Evolutionary conservation across 1,284 basidiomycete genomes (phyloP).

Genomic region (Ustilago loliicola): DNA sequence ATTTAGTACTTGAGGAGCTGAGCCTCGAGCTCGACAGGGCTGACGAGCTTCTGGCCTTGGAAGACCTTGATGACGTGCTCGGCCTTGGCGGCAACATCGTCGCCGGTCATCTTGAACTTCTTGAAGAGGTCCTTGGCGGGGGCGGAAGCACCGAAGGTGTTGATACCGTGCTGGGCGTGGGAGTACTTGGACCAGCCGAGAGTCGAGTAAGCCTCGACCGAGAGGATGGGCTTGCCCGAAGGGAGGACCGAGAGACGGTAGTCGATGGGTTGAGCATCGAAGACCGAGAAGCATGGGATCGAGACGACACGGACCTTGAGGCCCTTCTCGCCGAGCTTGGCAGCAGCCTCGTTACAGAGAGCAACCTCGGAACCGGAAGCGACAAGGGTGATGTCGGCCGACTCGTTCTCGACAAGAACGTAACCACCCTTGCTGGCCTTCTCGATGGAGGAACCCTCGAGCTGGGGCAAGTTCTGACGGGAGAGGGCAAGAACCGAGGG

Average conservation of each 20-base stretch:
- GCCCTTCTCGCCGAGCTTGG: slow-evolving; percentile 77
- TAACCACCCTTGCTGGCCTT: slow-evolving; percentile 88
- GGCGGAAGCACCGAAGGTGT: slow-evolving; percentile 80
- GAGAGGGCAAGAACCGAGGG: slow-evolving; percentile 87
- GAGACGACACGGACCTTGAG: slow-evolving; percentile 86
- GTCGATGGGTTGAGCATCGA: slow-evolving; percentile 84
- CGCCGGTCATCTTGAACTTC: slow-evolving; percentile 62
- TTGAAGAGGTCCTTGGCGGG: slow-evolving; percentile 89
- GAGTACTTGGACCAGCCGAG: slow-evolving; percentile 69
- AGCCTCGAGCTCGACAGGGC: slow-evolving; percentile 75
- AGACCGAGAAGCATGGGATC: slow-evolving; percentile 89
- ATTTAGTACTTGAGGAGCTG: slow-evolving; percentile 48
- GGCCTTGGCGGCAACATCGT: slow-evolving; percentile 82
- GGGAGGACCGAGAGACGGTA: slow-evolving; percentile 88
- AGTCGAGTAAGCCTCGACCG: slow-evolving; percentile 82
- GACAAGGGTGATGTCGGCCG: slow-evolving; percentile 86
- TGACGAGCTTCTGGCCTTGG: slow-evolving; percentile 82
- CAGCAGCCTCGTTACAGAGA: slow-evolving; percentile 87
- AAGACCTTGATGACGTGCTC: slow-evolving; percentile 90
- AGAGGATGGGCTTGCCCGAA: slow-evolving; percentile 88
- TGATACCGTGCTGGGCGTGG: slow-evolving; percentile 66
- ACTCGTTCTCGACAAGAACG: slow-evolving; percentile 82
- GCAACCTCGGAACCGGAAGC: slow-evolving; percentile 88
- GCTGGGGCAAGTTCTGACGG: slow-evolving; percentile 91
- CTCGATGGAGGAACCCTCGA: slow-evolving; percentile 88